Evolutionary conservation across 192 early-diverging fungal species (phyloP).

Genomic region (Coemansia sp.): DNA sequence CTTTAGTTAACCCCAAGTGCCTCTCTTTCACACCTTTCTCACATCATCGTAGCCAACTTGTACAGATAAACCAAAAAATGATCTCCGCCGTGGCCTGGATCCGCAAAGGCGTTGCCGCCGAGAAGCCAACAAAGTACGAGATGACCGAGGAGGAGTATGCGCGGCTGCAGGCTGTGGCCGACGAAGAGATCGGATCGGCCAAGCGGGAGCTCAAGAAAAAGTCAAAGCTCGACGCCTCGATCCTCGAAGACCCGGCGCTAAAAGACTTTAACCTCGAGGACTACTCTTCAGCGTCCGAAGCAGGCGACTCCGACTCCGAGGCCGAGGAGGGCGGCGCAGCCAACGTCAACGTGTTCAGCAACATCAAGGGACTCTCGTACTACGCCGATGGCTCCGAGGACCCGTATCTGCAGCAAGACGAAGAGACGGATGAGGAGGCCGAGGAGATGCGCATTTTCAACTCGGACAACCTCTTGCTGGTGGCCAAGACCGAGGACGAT

Average conservation of each 20-base stretch:
- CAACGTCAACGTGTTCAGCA: conserved; percentile 74
- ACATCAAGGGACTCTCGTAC: conserved; percentile 85
- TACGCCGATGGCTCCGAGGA: conserved; percentile 78
- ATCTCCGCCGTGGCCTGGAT: conserved; percentile 94
- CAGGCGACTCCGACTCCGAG: conserved; percentile 47
- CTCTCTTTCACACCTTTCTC: too few relatives aligned
- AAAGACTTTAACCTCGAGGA: conserved; percentile 88
- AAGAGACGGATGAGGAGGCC: conserved; percentile 71
- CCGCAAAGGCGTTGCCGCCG: conserved; percentile 85
- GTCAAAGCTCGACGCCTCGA: conserved; percentile 20
- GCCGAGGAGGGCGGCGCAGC: conserved; percentile 17
- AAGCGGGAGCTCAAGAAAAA: conserved; percentile 57
- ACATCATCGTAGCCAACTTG: too few relatives aligned
- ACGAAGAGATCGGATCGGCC: conserved; percentile 61
- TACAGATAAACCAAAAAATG: conserved; percentile 51
- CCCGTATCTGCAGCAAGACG: conserved; percentile 76
- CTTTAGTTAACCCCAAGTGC: too few relatives aligned
- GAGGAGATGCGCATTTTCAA: conserved; percentile 76
- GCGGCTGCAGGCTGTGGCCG: conserved; percentile 70
- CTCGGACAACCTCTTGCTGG: conserved; percentile 85
- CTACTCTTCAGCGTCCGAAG: conserved; percentile 77
- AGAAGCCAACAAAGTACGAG: conserved; percentile 73
- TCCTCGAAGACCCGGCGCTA: conserved; percentile 60
- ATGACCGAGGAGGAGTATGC: conserved; percentile 88
- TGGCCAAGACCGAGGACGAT: conserved; percentile 96